Base-by-base conservation (phyloP, 148 eudicot species). In the Beta vulgaris region DNA sequence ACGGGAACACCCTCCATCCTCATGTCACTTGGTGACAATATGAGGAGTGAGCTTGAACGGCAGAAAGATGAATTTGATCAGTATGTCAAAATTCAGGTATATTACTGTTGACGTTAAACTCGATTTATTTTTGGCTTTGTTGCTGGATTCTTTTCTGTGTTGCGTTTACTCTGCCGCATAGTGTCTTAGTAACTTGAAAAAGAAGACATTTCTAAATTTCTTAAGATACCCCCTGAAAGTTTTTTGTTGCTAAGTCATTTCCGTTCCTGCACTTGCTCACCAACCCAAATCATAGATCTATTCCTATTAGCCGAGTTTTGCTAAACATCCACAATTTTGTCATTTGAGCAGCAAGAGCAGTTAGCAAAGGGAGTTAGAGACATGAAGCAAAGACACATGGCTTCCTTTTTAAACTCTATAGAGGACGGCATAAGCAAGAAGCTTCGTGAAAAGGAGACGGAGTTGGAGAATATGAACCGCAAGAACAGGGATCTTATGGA, bases 51-150 rank as follows among this genome's bases (percentile, higher is more conserved):
- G 78, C 85, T 94, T 73, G 92, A 89, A 76, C 80, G 83, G 71
- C 98, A 95, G 73, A 88, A 85, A 51, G 92, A 95, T 55, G 98
- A 92, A 83, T 88, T 92, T 71, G 86, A 91, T 76, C 89, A 78
- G 51, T 92, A 86, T 59, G 85, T 95, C 19, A 90, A 85, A 78
- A 74, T 82, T 78, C 98, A 95, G 98, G 98, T 95, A 84, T 15
- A 35, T 6, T 2, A 18, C 59, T 58, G 34, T 35, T 29, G n/a
- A 49, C 31, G 44, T 75, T 7, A 49, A 43, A 53, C 18, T 7
- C 23, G 3, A 31, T 23, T 55, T 6, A 25, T 23, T 11, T 36
- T 63, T 65, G 48, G 31, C 61, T 31, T 14, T 3, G 34, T 31
- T 9, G 12, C 32, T 59, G 64, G 2, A 12, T 58, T 58, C 13